Base-by-base conservation (phyloP, 1,284 basidiomycete species). In the Athelia sp. region DNA sequence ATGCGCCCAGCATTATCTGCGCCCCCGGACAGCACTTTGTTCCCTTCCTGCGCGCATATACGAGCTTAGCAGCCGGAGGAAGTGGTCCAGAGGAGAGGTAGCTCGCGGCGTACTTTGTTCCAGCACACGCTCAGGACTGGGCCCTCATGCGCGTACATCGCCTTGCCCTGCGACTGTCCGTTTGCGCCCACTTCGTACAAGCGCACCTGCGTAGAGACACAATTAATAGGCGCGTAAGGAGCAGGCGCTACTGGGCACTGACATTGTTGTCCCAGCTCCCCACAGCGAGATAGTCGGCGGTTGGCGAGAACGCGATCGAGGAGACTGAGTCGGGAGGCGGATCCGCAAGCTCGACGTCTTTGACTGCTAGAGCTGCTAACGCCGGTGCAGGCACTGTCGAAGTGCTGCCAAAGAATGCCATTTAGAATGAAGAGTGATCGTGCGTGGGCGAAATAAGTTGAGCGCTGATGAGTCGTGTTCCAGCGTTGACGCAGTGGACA, bases 91-190 rank as follows among this genome's bases (percentile, higher is more conserved):
- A n/a, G 13, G 26, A 13, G 13, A 13, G 13, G 13, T 29, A 29
- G 6, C 26, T 29, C 26, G 26, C 13, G 46, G 57, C 68, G 47
- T 43, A 76, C 79, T 66, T 83, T 85, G 65, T 81, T 86, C 90
- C 90, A 93, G 58, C 81, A 82, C 4, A 92, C 74, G 54, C 84
- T 84, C 52, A 93, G 66, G 1, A 90, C 89, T 2, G 90, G 90
- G 0, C 76, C 88, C 57, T 92, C 84, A 62, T 93, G 91, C 15
- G 65, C 63, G 62, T 89, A 93, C 75, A 85, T 83, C 1, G 89
- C 88, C 64, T 89, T 89, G 13, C 87, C 82, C 57, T 84, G 78
- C 6, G 74, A 74, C 61, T 80, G 78, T 1, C 79, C 79, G 42
- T 65, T 72, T 47, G 71, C 63, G 1, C 73, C 72, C 24, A 81